These are phyloP conservation scores for Capsicum pubescens DNA, from an alignment of 257 asterid species.

Conservation along the genomic window DNA sequence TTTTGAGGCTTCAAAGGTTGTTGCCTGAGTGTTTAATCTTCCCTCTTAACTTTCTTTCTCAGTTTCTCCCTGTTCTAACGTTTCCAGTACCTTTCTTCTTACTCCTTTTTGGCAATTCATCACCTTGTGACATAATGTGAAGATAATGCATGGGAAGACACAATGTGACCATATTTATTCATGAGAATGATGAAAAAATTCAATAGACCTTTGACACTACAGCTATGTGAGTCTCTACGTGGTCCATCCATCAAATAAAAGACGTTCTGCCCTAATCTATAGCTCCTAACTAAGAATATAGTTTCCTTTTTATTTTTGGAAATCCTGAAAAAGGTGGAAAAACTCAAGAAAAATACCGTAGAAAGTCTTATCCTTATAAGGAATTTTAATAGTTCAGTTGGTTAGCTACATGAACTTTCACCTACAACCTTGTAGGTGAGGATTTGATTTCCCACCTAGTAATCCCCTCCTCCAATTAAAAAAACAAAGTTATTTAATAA, in stretches of 20 bases:
- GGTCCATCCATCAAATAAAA: slow-evolving; percentile 20
- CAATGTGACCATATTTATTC: slow-evolving; percentile 5
- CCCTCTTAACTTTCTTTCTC: slow-evolving; percentile 10
- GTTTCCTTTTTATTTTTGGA: slow-evolving; percentile 3
- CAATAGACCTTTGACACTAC: not conserved
- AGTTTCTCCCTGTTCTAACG: not conserved
- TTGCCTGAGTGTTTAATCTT: not conserved
- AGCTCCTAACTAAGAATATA: not conserved
- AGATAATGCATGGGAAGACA: not conserved
- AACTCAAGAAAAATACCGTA: not conserved
- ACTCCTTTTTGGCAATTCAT: not conserved
- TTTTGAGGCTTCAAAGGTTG: slow-evolving; percentile 9
- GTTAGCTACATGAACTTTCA: no score
- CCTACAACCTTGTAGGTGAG: no score
- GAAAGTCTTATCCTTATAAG: slow-evolving; percentile 55
- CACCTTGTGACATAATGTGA: not conserved
- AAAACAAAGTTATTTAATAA: no score
- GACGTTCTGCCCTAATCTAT: not conserved
- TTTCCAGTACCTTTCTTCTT: not conserved
- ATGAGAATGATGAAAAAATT: slow-evolving; percentile 7
- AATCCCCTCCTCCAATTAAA: no score
- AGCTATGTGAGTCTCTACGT: not conserved
- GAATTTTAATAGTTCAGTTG: no score
- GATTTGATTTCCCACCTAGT: no score
- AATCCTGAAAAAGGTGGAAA: not conserved